phyloP scores from a whole-genome alignment of 2,329 filamentous ascomycete genomes.

The Penicillium sp. region DNA sequence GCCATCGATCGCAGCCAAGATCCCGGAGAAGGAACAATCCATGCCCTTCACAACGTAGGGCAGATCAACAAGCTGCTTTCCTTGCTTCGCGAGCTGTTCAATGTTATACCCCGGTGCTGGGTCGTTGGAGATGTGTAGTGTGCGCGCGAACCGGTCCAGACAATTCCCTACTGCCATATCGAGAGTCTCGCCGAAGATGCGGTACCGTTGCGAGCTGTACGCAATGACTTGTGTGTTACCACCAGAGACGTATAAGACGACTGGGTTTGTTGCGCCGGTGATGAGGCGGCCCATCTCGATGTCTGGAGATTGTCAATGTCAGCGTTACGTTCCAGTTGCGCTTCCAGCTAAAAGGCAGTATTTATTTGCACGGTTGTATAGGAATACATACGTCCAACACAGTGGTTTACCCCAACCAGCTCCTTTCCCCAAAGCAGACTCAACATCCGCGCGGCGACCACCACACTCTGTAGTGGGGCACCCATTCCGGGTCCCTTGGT shows the following conservation, averaged over 20 bases:
- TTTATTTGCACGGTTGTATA: neutral
- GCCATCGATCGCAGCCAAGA: conserved; percentile 78
- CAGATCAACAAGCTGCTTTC: conserved; percentile 72
- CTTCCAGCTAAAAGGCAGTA: neutral
- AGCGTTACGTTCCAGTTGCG: conserved; percentile 1
- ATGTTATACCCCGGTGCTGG: conserved; percentile 98
- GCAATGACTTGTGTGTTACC: conserved; percentile 98
- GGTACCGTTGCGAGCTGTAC: conserved; percentile 89
- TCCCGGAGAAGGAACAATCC: conserved; percentile 95
- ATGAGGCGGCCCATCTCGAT: conserved; percentile 98
- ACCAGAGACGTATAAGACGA: conserved; percentile 92
- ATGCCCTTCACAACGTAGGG: conserved; percentile 98
- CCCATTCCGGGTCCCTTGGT: conserved; percentile 97
- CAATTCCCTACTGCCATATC: conserved; percentile 98
- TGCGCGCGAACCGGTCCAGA: conserved; percentile 90
- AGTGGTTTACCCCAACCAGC: conserved; percentile 96
- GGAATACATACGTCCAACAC: conserved; percentile 69
- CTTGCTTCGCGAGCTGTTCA: conserved; percentile 82
- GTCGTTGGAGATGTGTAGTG: conserved; percentile 88
- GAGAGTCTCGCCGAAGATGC: conserved; percentile 96
- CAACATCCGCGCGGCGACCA: conserved; percentile 78
- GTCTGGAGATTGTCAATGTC: conserved; percentile 46
- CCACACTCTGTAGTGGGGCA: conserved; percentile 81
- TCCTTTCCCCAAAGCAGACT: conserved; percentile 80
- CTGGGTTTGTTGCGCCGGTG: conserved; percentile 84